Percentiles rank a stretch among this genome's conserved stretches.
Evolutionary conservation across 78 protist genomes (phyloP).

Genomic region (Protostelium mycophagum): DNA sequence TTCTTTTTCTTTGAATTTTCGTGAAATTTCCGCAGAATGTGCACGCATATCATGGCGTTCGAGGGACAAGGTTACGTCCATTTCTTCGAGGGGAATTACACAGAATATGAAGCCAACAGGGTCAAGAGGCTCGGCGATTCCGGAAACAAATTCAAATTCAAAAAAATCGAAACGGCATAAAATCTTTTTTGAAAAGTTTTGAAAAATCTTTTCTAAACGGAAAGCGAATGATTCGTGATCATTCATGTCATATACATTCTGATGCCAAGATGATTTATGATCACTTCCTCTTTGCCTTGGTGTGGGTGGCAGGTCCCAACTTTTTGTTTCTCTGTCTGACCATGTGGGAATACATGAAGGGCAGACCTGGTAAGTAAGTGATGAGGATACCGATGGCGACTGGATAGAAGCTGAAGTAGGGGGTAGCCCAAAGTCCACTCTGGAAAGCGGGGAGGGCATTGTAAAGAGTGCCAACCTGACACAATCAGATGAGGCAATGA

Average conservation of each 20-base stretch:
- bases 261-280: too few relatives aligned
- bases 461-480: background rate
- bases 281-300: background rate
- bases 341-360: constrained; percentile 68
- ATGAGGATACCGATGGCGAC: constrained; percentile 6
- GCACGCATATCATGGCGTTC: constrained; percentile 63
- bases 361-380: constrained; percentile 64
- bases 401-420: constrained; percentile 3
- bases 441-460: background rate
- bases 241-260: too few relatives aligned
- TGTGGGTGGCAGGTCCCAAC: background rate
- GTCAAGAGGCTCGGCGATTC: constrained; percentile 28
- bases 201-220: too few relatives aligned
- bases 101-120: constrained; percentile 21
- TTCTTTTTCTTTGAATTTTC: too few relatives aligned
- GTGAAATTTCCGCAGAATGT: too few relatives aligned
- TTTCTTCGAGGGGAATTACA: constrained; percentile 43
- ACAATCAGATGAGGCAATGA: background rate
- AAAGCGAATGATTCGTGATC: too few relatives aligned
- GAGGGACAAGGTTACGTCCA: constrained; percentile 53
- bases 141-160: constrained; percentile 26
- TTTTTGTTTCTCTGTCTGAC: constrained; percentile 47
- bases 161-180: constrained; percentile 29
- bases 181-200: too few relatives aligned
- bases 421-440: background rate